Evolutionary conservation across 1,284 basidiomycete species (phyloP), one percentile per base, ranked within the genome.

Genomic region (Microbotryomycetes sp.): DNA sequence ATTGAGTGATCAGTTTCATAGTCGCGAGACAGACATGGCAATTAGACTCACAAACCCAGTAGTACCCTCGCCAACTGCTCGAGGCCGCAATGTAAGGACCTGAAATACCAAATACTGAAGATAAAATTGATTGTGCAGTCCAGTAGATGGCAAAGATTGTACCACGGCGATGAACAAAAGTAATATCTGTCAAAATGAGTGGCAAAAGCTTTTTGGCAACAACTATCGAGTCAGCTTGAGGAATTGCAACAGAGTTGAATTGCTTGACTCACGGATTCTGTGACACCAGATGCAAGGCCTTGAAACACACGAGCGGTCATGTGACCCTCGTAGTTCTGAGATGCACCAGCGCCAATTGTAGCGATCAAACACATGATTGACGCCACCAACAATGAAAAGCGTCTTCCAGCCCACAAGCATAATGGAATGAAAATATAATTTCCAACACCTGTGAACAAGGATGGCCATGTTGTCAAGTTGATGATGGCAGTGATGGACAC

Each of bases 151-250:
- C 36, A 42, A 29, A 52, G 50, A 52, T 31, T 4, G 26, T 22
- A 16, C 50, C 50, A 9, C 50, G 50, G 31, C 29, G 19, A n/a
- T 31, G 26, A 4, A 52, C 50, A 28, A 52, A 52, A 6, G 50
- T 52, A 28, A 52, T 52, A 52, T 52, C 50, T 6, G 50, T 52
- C 26, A 52, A 28, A 16, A 52, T 52, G 50, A 52, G 50, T 9
- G 50, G 50, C 26, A 52, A 31, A 12, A 52, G 50, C 50, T n/a
- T n/a, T n/a, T n/a, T n/a, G n/a, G n/a, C n/a, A n/a, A n/a, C n/a
- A n/a, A n/a, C n/a, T n/a, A n/a, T n/a, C n/a, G n/a, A n/a, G n/a
- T n/a, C n/a, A n/a, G n/a, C n/a, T n/a, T n/a, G n/a, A n/a, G n/a
- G n/a, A n/a, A n/a, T n/a, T n/a, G n/a, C n/a, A n/a, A n/a, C n/a